These are phyloP conservation scores for Bassia scoparia DNA, from an alignment of 148 eudicot genomes.

Conservation along the genomic window DNA sequence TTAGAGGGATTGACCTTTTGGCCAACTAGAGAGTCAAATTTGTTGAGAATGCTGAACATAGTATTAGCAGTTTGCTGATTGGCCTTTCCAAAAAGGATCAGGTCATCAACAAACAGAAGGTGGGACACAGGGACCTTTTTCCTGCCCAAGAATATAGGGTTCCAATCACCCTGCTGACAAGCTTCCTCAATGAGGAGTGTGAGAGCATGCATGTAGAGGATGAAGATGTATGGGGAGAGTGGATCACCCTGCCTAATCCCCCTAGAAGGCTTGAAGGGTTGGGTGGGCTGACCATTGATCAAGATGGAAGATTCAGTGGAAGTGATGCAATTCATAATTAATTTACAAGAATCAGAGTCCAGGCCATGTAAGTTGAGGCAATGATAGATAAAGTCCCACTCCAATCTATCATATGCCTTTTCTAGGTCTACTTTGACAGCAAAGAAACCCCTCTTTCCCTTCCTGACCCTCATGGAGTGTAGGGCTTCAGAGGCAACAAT, in stretches of 20 bases:
- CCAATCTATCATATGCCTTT: slow-evolving; percentile 1
- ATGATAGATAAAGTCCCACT: not conserved
- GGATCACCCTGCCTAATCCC: slow-evolving; percentile 1
- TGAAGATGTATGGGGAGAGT: not conserved
- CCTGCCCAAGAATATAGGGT: not conserved
- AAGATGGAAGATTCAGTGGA: not conserved
- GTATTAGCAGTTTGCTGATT: not conserved
- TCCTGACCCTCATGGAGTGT: not conserved
- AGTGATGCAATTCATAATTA: not conserved
- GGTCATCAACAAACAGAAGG: not conserved
- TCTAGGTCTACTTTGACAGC: not conserved
- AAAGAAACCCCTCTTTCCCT: not conserved
- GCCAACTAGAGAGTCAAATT: not conserved
- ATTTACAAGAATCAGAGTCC: not conserved
- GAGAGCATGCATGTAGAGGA: not conserved
- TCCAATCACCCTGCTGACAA: not conserved
- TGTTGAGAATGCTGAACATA: not conserved
- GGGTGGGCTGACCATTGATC: not conserved
- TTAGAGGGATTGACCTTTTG: not conserved
- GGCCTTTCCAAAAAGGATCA: not conserved
- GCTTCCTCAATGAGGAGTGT: not conserved
- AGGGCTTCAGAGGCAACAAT: not conserved
- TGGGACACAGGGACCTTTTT: not conserved
- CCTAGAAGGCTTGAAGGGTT: not conserved
- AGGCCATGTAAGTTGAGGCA: not conserved